Base-by-base conservation (phyloP, 257 asterid species). In the Echites panduratus region DNA sequence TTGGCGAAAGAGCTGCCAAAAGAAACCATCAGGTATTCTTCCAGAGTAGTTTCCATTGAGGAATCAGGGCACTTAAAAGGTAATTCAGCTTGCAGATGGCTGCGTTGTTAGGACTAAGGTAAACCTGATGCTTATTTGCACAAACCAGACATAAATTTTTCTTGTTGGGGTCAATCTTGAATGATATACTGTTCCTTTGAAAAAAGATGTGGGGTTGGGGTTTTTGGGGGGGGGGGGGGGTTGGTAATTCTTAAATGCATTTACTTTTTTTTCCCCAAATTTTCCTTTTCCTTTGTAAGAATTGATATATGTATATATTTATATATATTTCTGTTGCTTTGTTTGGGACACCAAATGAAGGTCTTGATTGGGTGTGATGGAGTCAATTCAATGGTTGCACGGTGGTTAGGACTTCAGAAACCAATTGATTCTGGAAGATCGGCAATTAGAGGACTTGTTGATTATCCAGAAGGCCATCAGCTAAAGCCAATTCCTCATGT, bases 291-390 rank as follows among this genome's bases (percentile, higher is more conserved):
- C 13, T 19, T 13, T 24, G 3, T 66, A 11, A 16, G n/a, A 4
- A 44, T 66, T 8, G 22, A 20, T 41, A n/a, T n/a, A n/a, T n/a
- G n/a, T n/a, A n/a, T n/a, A n/a, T n/a, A n/a, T n/a, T 40, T 22
- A 26, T n/a, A n/a, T n/a, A n/a, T n/a, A n/a, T 14, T 4, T 0
- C 1, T 5, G 5, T 26, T 67, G 5, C 8, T 13, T 4, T 50
- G 20, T 47, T 47, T 47, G 50, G 54, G 24, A 38, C 48, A 66
- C 65, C 13, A 63, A 26, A 41, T 43, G 8, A 77, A 90, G 98
- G 97, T 83, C 73, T 80, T 90, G 86, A 79, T 93, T 14, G 98
- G 98, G 26, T 89, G 95, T 38, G 97, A 93, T 70, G 98, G 98
- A 57, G 90, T 90, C 66, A 87, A 93, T 67, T 93, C 97, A 4